Conservation (phyloP, 257 asterid species). For the Cruciata laevipes region DNA sequence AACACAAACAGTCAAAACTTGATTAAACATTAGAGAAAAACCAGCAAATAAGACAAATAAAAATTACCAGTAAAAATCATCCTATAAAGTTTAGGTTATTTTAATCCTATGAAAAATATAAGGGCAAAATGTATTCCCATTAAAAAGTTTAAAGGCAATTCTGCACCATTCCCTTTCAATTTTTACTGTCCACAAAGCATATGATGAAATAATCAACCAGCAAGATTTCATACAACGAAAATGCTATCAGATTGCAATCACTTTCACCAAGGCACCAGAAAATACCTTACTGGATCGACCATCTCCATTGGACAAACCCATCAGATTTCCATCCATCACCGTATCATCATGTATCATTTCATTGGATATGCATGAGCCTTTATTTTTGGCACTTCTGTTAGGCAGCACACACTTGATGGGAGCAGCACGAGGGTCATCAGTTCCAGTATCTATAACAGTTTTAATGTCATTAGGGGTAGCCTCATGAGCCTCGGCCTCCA, state of each 20-base stretch:
- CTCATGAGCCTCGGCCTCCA: constrained; percentile 26
- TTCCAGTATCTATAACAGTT: constrained; percentile 39
- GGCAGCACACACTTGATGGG: constrained; percentile 74
- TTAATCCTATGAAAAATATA: too few species aligned
- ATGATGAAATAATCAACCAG: background rate
- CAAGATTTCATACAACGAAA: background rate
- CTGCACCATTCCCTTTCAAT: too few species aligned
- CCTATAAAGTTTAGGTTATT: too few species aligned
- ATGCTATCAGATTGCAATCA: constrained; percentile 14
- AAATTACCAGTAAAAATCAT: too few species aligned
- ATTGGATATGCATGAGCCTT: constrained; percentile 23
- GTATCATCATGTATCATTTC: constrained; percentile 29
- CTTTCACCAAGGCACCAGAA: constrained; percentile 45
- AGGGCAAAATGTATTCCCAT: too few species aligned
- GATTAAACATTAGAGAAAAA: background rate
- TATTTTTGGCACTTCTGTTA: constrained; percentile 71
- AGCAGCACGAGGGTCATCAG: constrained; percentile 45
- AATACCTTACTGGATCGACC: constrained; percentile 33
- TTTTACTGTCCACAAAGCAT: background rate
- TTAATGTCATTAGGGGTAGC: constrained; percentile 41
- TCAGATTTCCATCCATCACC: constrained; percentile 24
- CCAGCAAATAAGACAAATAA: background rate
- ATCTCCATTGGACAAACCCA: constrained; percentile 31
- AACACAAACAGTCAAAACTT: background rate
- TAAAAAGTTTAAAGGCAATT: too few species aligned